phyloP scores from a whole-genome alignment of 1,284 basidiomycete genomes.

The Rhodotorula glutinis region DNA sequence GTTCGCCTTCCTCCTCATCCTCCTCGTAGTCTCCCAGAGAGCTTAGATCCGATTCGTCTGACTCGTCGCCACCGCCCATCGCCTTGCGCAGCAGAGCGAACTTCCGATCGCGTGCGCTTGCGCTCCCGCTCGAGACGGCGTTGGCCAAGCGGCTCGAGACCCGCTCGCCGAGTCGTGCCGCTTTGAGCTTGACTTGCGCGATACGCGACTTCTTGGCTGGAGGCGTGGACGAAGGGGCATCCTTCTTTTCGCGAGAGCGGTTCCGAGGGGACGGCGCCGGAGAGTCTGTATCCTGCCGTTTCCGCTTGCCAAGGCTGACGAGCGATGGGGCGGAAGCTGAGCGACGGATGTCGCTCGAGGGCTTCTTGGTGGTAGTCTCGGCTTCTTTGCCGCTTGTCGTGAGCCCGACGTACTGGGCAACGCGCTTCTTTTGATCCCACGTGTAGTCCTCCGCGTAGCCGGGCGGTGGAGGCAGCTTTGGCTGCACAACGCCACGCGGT shows the following conservation, averaged over 20 bases:
- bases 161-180: constrained; percentile 15
- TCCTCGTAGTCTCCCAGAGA: constrained; percentile 16
- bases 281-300: constrained; percentile 6
- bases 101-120: constrained; percentile 5
- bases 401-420: constrained; percentile 25
- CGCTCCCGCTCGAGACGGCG: not conserved
- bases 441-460: constrained; percentile 29
- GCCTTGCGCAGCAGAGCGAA: constrained; percentile 4
- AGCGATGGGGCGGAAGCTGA: constrained; percentile 7
- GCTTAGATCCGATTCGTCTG: constrained; percentile 18
- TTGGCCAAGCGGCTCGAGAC: constrained; percentile 7
- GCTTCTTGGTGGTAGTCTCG: not conserved
- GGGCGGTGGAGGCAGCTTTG: constrained; percentile 30
- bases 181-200: not conserved
- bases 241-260: not conserved
- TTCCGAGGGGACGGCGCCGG: constrained; percentile 4
- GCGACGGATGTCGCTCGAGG: not conserved
- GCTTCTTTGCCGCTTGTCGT: not conserved
- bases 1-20: not conserved
- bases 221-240: not conserved
- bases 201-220: not conserved
- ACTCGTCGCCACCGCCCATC: not conserved
- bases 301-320: constrained; percentile 14
- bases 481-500: constrained; percentile 31
- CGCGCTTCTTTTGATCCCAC: constrained; percentile 21